Conservation (phyloP, 176 grass and related monocot genomes). For the Carex kokanica region DNA sequence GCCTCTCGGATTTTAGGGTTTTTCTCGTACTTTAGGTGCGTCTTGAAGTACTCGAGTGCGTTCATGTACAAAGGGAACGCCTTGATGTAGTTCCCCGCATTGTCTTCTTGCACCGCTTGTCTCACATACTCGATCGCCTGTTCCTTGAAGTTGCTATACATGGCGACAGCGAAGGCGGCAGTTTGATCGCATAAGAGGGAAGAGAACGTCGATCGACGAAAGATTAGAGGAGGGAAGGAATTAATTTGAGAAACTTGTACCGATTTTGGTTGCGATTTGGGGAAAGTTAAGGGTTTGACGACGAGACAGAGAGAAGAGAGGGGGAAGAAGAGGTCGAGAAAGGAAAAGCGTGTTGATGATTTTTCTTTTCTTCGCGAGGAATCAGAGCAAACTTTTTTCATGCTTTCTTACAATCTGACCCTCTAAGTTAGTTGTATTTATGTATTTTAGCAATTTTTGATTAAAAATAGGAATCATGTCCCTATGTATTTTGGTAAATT, state of each 20-base stretch:
- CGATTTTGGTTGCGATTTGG: constrained; percentile 38
- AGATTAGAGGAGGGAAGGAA: not conserved
- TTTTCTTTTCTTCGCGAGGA: constrained; percentile 25
- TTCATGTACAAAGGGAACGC: constrained; percentile 98
- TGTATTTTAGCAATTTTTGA: not conserved
- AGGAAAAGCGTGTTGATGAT: constrained; percentile 33
- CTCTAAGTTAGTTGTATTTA: not conserved
- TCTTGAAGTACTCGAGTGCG: constrained; percentile 98
- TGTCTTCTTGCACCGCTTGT: constrained; percentile 94
- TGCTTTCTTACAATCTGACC: constrained; percentile 6
- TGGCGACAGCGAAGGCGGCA: constrained; percentile 32
- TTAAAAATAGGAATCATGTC: too few species aligned
- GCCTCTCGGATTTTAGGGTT: constrained; percentile 99
- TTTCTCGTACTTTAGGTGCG: constrained; percentile 99
- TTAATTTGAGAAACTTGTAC: not conserved
- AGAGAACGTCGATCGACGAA: constrained; percentile 27
- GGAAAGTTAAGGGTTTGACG: constrained; percentile 41
- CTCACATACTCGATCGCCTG: constrained; percentile 99
- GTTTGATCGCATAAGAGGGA: constrained; percentile 35
- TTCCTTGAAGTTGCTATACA: constrained; percentile 99
- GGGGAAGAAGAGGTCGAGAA: constrained; percentile 14
- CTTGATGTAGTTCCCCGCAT: constrained; percentile 96
- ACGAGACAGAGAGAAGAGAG: not conserved
- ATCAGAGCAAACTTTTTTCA: not conserved
- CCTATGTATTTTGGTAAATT: too few species aligned